These are phyloP conservation scores for Citrus sp. DNA, from an alignment of 345 rosid species.

Conservation along the genomic window DNA sequence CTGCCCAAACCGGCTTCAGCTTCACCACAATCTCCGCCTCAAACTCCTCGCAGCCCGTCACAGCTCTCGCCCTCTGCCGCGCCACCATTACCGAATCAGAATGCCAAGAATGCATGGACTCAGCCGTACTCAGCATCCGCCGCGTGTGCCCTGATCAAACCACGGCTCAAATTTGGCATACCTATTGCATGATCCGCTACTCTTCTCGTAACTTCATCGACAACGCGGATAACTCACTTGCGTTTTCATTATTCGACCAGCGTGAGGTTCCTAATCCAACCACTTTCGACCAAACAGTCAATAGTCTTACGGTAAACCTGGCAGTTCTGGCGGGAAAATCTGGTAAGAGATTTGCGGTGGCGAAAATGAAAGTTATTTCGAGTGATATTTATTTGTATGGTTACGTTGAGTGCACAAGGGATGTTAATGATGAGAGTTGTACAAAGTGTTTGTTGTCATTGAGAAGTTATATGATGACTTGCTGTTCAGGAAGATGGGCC, in stretches of 20 bases:
- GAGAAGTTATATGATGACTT: background rate
- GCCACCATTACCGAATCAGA: background rate
- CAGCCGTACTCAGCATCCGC: background rate
- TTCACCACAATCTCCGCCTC: background rate
- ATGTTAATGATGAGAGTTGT: slow-evolving; percentile 11
- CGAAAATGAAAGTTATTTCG: background rate
- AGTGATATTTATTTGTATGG: background rate
- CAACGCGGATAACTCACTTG: background rate
- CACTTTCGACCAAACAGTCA: background rate
- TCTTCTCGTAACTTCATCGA: background rate
- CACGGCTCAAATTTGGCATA: slow-evolving; percentile 8
- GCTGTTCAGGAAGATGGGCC: background rate
- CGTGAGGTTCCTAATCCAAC: background rate
- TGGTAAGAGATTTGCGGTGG: background rate
- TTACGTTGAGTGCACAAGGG: slow-evolving; percentile 9
- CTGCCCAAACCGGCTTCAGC: background rate
- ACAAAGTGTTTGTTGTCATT: background rate
- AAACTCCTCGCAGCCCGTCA: background rate
- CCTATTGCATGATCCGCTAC: slow-evolving; percentile 8
- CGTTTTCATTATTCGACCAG: background rate
- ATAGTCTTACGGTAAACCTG: background rate
- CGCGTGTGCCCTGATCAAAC: slow-evolving; percentile 1
- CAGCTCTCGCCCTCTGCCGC: slow-evolving; percentile 16
- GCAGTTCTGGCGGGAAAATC: background rate
- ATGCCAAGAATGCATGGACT: slow-evolving; percentile 14